A percentile compares a stretch with the other conserved stretches of the same genome.
Conservation (phyloP, 176 grass and related monocot genomes). For the Eleusine indica region DNA sequence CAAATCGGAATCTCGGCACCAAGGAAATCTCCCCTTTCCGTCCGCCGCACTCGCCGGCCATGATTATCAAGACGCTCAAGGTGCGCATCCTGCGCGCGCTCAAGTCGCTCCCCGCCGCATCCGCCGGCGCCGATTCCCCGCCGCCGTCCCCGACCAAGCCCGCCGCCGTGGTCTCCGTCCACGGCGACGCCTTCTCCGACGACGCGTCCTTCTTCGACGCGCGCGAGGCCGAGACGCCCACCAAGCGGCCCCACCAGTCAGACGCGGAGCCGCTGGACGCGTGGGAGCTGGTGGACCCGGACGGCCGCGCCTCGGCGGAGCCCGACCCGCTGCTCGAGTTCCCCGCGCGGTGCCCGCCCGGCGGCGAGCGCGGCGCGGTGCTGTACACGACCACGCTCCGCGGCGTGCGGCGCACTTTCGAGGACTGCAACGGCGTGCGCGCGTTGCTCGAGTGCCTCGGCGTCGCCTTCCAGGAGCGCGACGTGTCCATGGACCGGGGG, state of each 20-base stretch:
- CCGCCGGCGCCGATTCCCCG: slow-evolving; percentile 9
- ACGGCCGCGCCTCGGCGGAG: not conserved
- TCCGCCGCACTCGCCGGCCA: not conserved
- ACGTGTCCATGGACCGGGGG: slow-evolving; percentile 84
- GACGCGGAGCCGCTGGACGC: slow-evolving; percentile 27
- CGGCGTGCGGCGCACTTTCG: slow-evolving; percentile 74
- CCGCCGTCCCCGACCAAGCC: slow-evolving; percentile 53
- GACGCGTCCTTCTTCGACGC: slow-evolving; percentile 48
- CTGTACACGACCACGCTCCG: slow-evolving; percentile 79
- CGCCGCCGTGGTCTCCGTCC: not conserved
- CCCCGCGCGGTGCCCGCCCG: slow-evolving; percentile 58
- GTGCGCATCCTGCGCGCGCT: slow-evolving; percentile 56
- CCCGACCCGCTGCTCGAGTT: slow-evolving; percentile 37
- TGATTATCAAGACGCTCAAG: slow-evolving; percentile 60
- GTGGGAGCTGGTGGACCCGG: slow-evolving; percentile 45
- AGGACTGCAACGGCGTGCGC: slow-evolving; percentile 65
- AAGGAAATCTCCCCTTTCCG: not conserved
- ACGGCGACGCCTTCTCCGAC: slow-evolving; percentile 44
- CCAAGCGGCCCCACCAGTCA: slow-evolving; percentile 1
- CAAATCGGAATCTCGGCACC: not conserved
- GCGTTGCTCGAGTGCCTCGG: slow-evolving; percentile 65
- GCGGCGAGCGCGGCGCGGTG: slow-evolving; percentile 45
- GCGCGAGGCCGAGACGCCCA: slow-evolving; percentile 34
- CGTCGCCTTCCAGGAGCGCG: slow-evolving; percentile 67
- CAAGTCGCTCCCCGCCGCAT: slow-evolving; percentile 28